A percentile compares a stretch with the other conserved stretches of the same genome.
Evolutionary conservation across 176 grass and related monocot genomes (phyloP).

Genomic region (Raddia distichophylla): DNA sequence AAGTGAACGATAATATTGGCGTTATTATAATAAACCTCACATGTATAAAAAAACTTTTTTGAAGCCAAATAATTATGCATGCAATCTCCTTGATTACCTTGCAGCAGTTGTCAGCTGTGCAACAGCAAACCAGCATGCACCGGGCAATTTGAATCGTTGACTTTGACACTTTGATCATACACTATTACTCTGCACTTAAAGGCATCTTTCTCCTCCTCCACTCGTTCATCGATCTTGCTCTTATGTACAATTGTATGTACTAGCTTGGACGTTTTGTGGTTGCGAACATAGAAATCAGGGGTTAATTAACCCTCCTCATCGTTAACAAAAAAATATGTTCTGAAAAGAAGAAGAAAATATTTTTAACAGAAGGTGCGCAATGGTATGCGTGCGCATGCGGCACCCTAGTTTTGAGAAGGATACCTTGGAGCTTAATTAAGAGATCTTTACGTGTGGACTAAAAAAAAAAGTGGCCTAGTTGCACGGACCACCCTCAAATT

Average conservation of each 20-base stretch:
- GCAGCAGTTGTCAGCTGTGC: background rate
- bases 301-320: too few relatives aligned
- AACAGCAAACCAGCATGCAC: background rate
- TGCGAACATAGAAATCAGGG: too few relatives aligned
- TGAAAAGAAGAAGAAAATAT: too few relatives aligned
- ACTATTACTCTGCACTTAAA: background rate
- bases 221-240: background rate
- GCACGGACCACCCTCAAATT: background rate
- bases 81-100: background rate
- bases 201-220: background rate
- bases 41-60: background rate
- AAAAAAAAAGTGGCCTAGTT: background rate
- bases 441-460: background rate
- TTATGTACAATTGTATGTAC: background rate
- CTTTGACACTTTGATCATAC: background rate
- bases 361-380: background rate
- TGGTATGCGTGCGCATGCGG: too few relatives aligned
- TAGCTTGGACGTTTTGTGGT: too few relatives aligned
- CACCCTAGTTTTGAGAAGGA: background rate
- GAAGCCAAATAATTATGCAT: background rate
- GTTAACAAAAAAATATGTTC: too few relatives aligned
- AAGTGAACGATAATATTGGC: too few relatives aligned
- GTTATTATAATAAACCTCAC: background rate
- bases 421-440: background rate
- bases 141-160: background rate